Percentiles rank a stretch among this genome's conserved stretches.
Conservation (phyloP, 2,329 filamentous ascomycete genomes). For the Paracoccidioides brasiliensis region DNA sequence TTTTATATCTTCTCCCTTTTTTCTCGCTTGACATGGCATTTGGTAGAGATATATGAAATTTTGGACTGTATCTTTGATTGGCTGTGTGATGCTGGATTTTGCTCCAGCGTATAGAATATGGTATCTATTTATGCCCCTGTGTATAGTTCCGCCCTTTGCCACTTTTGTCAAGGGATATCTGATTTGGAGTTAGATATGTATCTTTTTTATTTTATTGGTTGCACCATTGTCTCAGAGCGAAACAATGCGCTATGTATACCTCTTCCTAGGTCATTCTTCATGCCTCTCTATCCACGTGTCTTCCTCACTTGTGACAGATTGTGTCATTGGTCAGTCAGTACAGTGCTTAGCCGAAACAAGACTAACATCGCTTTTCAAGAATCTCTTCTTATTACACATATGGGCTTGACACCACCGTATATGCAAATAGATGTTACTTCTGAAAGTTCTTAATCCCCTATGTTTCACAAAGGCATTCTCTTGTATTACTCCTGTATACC, state of each 20-base stretch:
- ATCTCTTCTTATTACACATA: too few relatives aligned
- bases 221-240: neutral
- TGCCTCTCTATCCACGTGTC: too few relatives aligned
- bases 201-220: neutral
- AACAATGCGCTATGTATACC: neutral
- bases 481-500: too few relatives aligned
- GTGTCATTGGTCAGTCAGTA: too few relatives aligned
- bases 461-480: too few relatives aligned
- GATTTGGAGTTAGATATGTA: neutral
- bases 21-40: neutral
- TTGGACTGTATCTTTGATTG: neutral
- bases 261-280: too few relatives aligned
- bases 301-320: too few relatives aligned
- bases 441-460: too few relatives aligned
- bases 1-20: neutral
- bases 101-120: neutral
- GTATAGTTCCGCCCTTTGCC: neutral
- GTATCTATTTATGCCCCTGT: neutral
- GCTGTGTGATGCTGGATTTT: neutral
- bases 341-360: too few relatives aligned
- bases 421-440: too few relatives aligned
- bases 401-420: too few relatives aligned
- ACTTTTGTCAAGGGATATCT: neutral
- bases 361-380: too few relatives aligned
- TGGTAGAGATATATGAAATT: neutral